Base-by-base conservation (phyloP, 2,329 filamentous ascomycete species). In the Tolypocladium ophioglossoides region DNA sequence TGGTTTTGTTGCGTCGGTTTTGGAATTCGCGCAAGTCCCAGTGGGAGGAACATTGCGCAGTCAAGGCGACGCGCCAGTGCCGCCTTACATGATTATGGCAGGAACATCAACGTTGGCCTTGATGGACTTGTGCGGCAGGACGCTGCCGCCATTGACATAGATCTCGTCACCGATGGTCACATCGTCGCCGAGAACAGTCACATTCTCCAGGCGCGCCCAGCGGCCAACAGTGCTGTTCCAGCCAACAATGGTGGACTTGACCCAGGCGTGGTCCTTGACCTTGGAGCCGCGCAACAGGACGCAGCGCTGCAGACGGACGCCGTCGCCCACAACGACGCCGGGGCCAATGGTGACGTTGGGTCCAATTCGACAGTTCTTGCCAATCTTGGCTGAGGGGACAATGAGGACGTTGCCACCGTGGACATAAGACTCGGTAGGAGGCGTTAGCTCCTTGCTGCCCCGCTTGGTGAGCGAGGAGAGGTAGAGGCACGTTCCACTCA, bases 221-320 rank as follows among this genome's bases (percentile, higher is more conserved):
- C 87, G 88, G 68, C 92, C 92, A 55, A 99, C 90, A 38, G 84
- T 87, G 77, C 90, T 95, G 81, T 96, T 96, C 92, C 92, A 99
- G 67, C 92, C 92, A 52, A 97, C 91, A 70, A 99, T 97, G 65
- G 92, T 94, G 70, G 89, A 95, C 84, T 97, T 97, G 72, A 99
- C 83, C 92, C 92, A 97, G 50, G 94, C 94, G 71, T 99, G 92
- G 70, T 99, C 94, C 82, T 96, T 96, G 74, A 96, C 86, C 78
- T 95, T 96, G 74, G 87, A 90, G 66, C 89, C 88, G 58, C 86
- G 82, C 60, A 99, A 80, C 54, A 99, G 75, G 27, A 97, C 94
- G 66, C 89, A 96, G 64, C 94, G 86, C 75, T 97, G 92, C 61
- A 99, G 81, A 63, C 92, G 85, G 44, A 96, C 94, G 68, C 92